Percentiles rank a stretch among this genome's conserved stretches.
Evolutionary conservation across 2,329 filamentous ascomycete genomes (phyloP).

Genomic region (Drechmeria coniospora): DNA sequence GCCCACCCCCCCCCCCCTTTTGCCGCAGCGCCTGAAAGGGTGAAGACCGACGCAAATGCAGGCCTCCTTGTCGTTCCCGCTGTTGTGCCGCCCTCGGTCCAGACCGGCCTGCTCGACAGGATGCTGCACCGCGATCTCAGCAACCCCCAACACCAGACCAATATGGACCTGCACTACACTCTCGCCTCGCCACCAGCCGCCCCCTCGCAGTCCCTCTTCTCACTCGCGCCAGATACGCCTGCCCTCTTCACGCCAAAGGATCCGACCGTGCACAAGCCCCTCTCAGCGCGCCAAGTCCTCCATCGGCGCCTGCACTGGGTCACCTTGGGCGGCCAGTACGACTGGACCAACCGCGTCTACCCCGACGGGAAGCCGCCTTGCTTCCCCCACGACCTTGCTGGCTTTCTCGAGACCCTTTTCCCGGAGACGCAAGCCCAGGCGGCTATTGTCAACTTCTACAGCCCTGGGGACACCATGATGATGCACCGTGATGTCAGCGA

Average conservation of each 20-base stretch:
- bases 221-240: conserved; percentile 29
- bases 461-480: conserved; percentile 77
- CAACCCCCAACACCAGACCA: conserved; percentile 63
- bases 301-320: conserved; percentile 80
- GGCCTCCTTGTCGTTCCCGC: conserved; percentile 67
- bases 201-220: conserved; percentile 35
- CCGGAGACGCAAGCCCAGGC: conserved; percentile 68
- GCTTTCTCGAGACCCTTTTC: conserved; percentile 55
- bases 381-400: conserved; percentile 61
- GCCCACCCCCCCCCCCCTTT: conserved; percentile 6
- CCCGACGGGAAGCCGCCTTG: conserved; percentile 49
- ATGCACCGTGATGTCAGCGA: conserved; percentile 92
- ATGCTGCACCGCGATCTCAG: conserved; percentile 67
- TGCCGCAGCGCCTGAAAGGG: no score
- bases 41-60: conserved; percentile 16
- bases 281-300: conserved; percentile 55
- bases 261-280: conserved; percentile 54
- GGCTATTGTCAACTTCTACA: conserved; percentile 89
- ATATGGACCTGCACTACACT: conserved; percentile 72
- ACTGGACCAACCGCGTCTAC: conserved; percentile 83
- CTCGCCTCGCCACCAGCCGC: conserved; percentile 40
- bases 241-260: conserved; percentile 54
- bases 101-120: conserved; percentile 53
- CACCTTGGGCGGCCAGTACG: conserved; percentile 87
- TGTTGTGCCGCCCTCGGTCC: conserved; percentile 53